Evolutionary conservation across 1,284 basidiomycete species (phyloP).

Genomic region (Fomitopsis betulina): DNA sequence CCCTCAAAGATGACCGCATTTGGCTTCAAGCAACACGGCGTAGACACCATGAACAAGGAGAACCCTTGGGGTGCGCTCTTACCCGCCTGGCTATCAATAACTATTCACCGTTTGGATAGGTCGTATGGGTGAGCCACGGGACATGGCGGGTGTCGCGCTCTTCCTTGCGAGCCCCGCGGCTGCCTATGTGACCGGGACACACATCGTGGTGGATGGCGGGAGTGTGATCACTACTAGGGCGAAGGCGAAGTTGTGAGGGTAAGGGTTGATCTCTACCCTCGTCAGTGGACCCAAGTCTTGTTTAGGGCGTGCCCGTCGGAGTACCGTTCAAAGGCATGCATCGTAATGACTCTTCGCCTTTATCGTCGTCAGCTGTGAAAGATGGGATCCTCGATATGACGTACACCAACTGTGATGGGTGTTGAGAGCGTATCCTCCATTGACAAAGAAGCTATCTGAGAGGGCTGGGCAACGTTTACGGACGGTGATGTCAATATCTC

Average conservation of each 20-base stretch:
- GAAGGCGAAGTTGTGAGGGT: constrained; percentile 2
- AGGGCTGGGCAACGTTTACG: too few relatives aligned
- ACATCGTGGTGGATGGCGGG: constrained; percentile 72
- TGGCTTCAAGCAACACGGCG: constrained; percentile 57
- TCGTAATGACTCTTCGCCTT: too few relatives aligned
- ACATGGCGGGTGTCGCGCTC: constrained; percentile 71
- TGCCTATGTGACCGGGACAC: constrained; percentile 70
- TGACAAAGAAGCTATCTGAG: too few relatives aligned
- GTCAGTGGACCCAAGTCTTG: too few relatives aligned
- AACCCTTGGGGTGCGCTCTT: constrained; percentile 58
- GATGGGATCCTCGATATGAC: too few relatives aligned
- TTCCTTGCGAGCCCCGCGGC: constrained; percentile 72
- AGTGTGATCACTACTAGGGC: constrained; percentile 11
- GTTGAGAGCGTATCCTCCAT: too few relatives aligned
- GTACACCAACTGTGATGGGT: too few relatives aligned
- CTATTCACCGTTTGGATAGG: constrained; percentile 33
- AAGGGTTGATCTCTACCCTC: too few relatives aligned
- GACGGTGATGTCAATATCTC: too few relatives aligned
- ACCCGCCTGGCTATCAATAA: not conserved
- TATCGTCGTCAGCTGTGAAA: too few relatives aligned
- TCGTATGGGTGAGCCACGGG: constrained; percentile 62
- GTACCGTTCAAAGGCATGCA: too few relatives aligned
- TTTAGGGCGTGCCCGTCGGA: too few relatives aligned
- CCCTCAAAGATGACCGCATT: constrained; percentile 86
- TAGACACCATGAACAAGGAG: constrained; percentile 42